Evolutionary conservation across 129 eudicot genomes (phyloP).

Genomic region (Lactuca sativa): DNA sequence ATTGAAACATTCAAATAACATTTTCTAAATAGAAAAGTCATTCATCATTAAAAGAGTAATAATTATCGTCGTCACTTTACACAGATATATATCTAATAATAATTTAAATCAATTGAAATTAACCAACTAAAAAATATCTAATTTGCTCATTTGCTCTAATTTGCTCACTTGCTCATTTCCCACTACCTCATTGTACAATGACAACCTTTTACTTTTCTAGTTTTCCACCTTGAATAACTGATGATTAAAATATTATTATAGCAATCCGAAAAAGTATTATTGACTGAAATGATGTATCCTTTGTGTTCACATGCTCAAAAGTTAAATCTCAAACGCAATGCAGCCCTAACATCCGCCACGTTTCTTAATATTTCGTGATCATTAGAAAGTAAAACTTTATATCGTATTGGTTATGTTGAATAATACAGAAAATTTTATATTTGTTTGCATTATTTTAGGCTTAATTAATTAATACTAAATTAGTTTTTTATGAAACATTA

Average conservation of each 20-base stretch:
- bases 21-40: too few species aligned
- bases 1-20: too few species aligned
- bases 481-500: not conserved
- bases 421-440: too few species aligned
- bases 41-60: too few species aligned
- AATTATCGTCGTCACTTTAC: too few species aligned
- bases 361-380: conserved; percentile 8
- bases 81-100: too few species aligned
- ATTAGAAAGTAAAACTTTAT: too few species aligned
- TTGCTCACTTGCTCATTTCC: not conserved
- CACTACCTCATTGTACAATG: not conserved
- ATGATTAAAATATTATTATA: not conserved
- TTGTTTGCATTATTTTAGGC: not conserved
- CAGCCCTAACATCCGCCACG: conserved; percentile 25
- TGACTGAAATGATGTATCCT: conserved; percentile 30
- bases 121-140: too few species aligned
- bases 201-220: not conserved
- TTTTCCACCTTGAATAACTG: not conserved
- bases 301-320: conserved; percentile 32
- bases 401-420: not conserved
- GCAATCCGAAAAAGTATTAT: conserved; percentile 20
- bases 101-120: too few species aligned
- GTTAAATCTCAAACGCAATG: conserved; percentile 17
- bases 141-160: not conserved
- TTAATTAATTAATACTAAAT: too few species aligned